Base-by-base conservation (phyloP, 257 asterid species). In the Craterostigma plantagineum region DNA sequence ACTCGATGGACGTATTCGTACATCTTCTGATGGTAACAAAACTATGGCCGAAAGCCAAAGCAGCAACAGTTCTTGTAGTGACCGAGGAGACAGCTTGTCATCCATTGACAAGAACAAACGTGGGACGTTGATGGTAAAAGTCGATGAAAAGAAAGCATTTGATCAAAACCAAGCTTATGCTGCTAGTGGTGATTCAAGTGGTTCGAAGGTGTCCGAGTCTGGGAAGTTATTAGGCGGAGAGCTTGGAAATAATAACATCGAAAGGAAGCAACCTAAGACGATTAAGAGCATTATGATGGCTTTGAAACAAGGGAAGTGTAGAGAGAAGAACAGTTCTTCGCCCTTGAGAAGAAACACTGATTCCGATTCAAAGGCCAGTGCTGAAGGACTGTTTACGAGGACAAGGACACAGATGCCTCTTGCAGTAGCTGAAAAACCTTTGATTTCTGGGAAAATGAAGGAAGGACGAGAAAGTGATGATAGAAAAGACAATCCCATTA, bases 31-130 rank as follows among this genome's bases (percentile, higher is more conserved):
- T 12, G 47, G 54, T 38, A 45, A 74, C 45, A 90, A 55, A 57
- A 75, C 36, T 52, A 79, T 77, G 91, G 75, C 63, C 12, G 94
- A 83, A 53, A 90, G 94, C 72, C 96, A 73, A 50, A 75, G 94
- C 34, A 83, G 96, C 71, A 77, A 54, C 64, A 83, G 99, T 55
- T 79, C 94, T 39, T 90, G 91, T 66, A 80, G 99, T 44, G 99
- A 84, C 55, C n/a, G n/a, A n/a, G 69, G 77, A 53, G 95, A 79
- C 51, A 83, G 77, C 73, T n/a, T n/a, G n/a, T n/a, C n/a, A n/a
- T n/a, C n/a, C n/a, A n/a, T n/a, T n/a, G n/a, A n/a, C n/a, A n/a
- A n/a, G n/a, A n/a, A n/a, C n/a, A 4, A 4, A 15, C 10, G 43
- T 18, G 16, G 46, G 46, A 42, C 16, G n/a, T n/a, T n/a, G n/a